Base-by-base conservation (phyloP, 1,139 yeast species). In the Neolecta irregularis region DNA sequence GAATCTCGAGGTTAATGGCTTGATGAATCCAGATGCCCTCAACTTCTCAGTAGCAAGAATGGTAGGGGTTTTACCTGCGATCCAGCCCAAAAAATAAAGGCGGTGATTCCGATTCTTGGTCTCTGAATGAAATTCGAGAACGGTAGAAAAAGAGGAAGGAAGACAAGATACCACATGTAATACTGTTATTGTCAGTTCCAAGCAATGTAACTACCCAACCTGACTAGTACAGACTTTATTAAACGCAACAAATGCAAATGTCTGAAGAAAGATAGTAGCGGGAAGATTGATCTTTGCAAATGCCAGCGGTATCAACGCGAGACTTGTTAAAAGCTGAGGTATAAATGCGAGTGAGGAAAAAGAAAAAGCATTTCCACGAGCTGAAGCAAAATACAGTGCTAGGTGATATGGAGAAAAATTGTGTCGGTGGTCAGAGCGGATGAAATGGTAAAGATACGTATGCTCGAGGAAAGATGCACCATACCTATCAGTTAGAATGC, bases 181-280 rank as follows among this genome's bases (percentile, higher is more conserved):
- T 88, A 88, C 49, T 61, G 65, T 20, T 19, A 23, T 18, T 19
- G n/a, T 9, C 15, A 20, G 6, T 12, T 20, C 12, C 11, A 4
- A 22, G 6, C 6, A 5, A 11, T 18, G 20, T 6, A 17, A 16
- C 16, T 8, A 20, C 9, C 19, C 6, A 22, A 24, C 25, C 50
- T 76, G 91, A 1, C 94, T 80, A 0, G 98, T 88, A 49, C 92
- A 78, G 24, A 88, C 96, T 56, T 88, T 88, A 60, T 88, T 88
- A 58, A 76, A 81, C 1, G 91, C 65, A 24, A 85, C 94, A 58
- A 88, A 88, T 20, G 81, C 68, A 54, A 81, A 75, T 1, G 98
- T 88, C 55, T 85, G 96, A n/a, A 83, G 53, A 50, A 85, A 80
- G 44, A 81, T 55, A 15, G 83, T 68, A 29, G 76, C 65, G n/a